Base-by-base conservation (phyloP, 164 flowering plant genomes). In the Aristolochia contorta region DNA sequence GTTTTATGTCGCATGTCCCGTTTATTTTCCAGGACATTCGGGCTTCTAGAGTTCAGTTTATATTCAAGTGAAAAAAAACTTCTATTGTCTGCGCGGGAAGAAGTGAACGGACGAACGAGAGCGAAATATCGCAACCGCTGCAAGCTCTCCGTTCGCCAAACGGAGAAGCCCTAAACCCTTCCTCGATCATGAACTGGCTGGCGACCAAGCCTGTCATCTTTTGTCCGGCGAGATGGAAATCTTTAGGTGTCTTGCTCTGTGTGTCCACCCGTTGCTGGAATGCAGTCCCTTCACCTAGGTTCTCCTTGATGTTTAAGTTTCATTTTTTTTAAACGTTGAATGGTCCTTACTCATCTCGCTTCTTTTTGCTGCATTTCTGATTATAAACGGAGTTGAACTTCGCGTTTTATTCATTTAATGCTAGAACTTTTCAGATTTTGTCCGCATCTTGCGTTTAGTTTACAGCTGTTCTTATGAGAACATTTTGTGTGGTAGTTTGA, bases 201-300 rank as follows among this genome's bases (percentile, higher is more conserved):
- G 67, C 84, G 1, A 68, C 84, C 47, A 71, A 76, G 57, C 73
- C 66, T 65, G 75, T 66, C 57, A 72, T 79, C 75, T 68, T 73
- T 60, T 72, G 81, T 1, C 27, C 78, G 33, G 84, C 87, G 2
- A 75, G 75, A 18, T 82, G 74, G 83, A 80, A 82, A 47, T 71
- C 78, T 56, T 64, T 82, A 54, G 63, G 84, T 58, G 62, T 77
- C 46, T 51, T 83, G 7, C 64, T 80, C 54, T 64, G 77, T 56
- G 62, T 72, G 22, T 72, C 83, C 64, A 24, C 60, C 61, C 70
- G 22, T 58, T 63, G 46, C 19, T 68, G 46, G 61, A 27, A 65
- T 48, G 59, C 76, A 0, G 47, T 65, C 1, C 69, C 75, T 16
- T 48, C 24, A 15, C 69, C 59, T 10, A 69, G 52, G 80, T 77